phyloP scores from a whole-genome alignment of 345 rosid species.

The Odontarrhena argentea region DNA sequence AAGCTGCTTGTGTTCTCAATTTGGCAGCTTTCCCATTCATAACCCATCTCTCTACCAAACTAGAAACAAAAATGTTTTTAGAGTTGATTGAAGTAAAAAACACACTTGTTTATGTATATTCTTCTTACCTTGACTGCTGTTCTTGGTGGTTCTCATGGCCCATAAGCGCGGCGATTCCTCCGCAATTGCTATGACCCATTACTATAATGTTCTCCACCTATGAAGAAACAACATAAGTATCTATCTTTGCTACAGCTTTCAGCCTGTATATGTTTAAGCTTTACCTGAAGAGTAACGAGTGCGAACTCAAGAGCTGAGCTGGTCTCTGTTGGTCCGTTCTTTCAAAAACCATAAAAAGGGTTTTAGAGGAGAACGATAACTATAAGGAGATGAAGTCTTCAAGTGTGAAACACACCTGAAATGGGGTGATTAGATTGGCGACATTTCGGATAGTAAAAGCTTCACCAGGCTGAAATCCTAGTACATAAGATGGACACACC shows the following conservation, averaged over 20 bases:
- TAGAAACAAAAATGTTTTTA: constrained; percentile 23
- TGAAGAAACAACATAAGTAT: constrained; percentile 20
- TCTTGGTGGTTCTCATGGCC: constrained; percentile 64
- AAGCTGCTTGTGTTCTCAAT: constrained; percentile 58
- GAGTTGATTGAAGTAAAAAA: neutral
- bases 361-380: neutral
- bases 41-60: constrained; percentile 87
- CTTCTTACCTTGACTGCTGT: constrained; percentile 56
- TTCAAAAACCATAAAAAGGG: constrained; percentile 11
- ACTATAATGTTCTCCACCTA: constrained; percentile 87
- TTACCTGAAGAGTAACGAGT: constrained; percentile 70
- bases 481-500: constrained; percentile 82
- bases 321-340: constrained; percentile 93
- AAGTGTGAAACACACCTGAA: constrained; percentile 52
- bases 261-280: constrained; percentile 31
- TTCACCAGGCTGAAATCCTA: constrained; percentile 95
- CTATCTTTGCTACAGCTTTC: neutral
- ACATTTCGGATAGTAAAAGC: constrained; percentile 84
- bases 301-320: constrained; percentile 95
- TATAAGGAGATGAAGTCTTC: neutral
- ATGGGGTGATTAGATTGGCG: constrained; percentile 86
- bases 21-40: constrained; percentile 70
- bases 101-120: neutral
- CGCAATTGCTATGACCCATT: constrained; percentile 87
- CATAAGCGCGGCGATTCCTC: constrained; percentile 89